Evolutionary conservation across 179 eudicot species (phyloP).

Genomic region (Dionaea muscipula): DNA sequence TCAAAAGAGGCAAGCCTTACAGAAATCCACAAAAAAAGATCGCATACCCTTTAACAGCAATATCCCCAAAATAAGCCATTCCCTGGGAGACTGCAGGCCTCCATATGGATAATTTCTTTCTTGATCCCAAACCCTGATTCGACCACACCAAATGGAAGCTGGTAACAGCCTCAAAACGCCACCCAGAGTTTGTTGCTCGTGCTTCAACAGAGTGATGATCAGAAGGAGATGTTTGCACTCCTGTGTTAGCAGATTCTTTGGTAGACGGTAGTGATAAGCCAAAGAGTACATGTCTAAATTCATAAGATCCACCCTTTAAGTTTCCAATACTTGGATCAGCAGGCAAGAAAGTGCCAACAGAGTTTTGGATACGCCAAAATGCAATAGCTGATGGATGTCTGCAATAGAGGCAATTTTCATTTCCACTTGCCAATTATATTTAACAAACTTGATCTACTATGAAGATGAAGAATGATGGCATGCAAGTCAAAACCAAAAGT

Average conservation of each 20-base stretch:
- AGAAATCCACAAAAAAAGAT: constrained; percentile 1
- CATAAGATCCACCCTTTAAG: constrained; percentile 59
- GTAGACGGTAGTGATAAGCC: constrained; percentile 34
- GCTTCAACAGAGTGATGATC: constrained; percentile 22
- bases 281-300: constrained; percentile 57
- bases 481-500: too few species aligned
- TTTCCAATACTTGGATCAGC: constrained; percentile 49
- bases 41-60: constrained; percentile 80
- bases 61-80: constrained; percentile 92
- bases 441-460: too few species aligned
- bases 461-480: too few species aligned
- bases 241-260: constrained; percentile 21
- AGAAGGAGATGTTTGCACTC: constrained; percentile 18
- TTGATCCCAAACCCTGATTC: constrained; percentile 73
- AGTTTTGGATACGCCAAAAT: constrained; percentile 92
- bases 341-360: constrained; percentile 78
- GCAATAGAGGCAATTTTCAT: constrained; percentile 13
- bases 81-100: constrained; percentile 76
- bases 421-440: background rate
- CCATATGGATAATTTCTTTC: constrained; percentile 85
- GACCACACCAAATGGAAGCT: constrained; percentile 81
- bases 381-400: constrained; percentile 39
- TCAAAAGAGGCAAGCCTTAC: background rate
- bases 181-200: constrained; percentile 37
- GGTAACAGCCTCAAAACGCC: constrained; percentile 58